A percentile compares a stretch with the other conserved stretches of the same genome.
These are phyloP conservation scores for Bromus sterilis DNA, from an alignment of 176 grass and related monocot genomes.

Conservation along the genomic window DNA sequence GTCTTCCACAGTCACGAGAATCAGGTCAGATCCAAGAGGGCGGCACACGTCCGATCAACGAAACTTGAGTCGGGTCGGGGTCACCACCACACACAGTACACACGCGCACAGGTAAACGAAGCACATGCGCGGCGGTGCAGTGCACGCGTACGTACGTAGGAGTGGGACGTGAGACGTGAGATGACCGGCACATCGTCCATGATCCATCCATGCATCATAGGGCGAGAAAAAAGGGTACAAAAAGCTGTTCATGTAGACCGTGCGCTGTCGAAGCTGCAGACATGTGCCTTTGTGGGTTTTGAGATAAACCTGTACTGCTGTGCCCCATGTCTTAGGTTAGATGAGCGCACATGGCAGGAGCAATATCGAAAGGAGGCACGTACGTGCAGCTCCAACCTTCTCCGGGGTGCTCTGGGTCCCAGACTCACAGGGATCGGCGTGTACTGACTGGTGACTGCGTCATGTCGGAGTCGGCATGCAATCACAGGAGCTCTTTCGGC, in stretches of 20 bases:
- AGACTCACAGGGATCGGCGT: no score
- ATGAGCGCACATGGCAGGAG: no score
- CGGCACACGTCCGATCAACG: not conserved
- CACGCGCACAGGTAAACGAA: not conserved
- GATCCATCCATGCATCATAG: not conserved
- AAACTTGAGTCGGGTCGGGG: not conserved
- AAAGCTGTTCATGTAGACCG: not conserved
- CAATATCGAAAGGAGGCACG: no score
- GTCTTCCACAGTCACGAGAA: not conserved
- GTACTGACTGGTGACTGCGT: no score
- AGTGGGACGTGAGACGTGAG: not conserved
- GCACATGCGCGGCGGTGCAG: not conserved
- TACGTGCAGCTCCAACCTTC: no score
- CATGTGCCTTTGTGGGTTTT: no score
- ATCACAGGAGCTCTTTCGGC: no score
- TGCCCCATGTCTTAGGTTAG: no score
- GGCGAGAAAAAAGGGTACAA: not conserved
- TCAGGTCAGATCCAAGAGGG: not conserved
- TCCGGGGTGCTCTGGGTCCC: no score
- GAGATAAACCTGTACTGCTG: no score
- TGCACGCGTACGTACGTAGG: not conserved
- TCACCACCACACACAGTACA: not conserved
- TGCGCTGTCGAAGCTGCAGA: not conserved
- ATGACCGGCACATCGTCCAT: not conserved
- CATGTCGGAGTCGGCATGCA: not conserved